These are phyloP conservation scores for Rostrohypoxylon terebratum DNA, from an alignment of 495 filamentous ascomycete genomes.

Conservation along the genomic window DNA sequence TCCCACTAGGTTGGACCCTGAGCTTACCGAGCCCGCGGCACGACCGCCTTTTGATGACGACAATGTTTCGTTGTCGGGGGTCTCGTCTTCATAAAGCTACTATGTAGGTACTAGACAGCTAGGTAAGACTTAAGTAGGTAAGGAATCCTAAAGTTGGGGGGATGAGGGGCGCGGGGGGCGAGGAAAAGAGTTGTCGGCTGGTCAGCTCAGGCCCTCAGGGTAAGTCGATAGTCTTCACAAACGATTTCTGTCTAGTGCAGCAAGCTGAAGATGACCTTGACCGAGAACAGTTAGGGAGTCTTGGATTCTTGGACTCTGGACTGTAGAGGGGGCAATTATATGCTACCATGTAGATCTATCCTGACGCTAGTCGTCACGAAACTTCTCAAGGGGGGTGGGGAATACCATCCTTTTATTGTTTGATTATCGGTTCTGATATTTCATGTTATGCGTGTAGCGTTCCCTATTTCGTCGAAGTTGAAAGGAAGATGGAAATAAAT, in stretches of 20 bases:
- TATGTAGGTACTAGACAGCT: no score
- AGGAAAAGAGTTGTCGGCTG: conserved; percentile 18
- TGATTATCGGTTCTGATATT: conserved; percentile 10
- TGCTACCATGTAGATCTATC: conserved; percentile 12
- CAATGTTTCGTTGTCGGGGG: conserved; percentile 28
- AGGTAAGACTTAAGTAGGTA: no score
- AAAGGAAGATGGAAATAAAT: neutral
- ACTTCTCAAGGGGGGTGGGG: conserved; percentile 7
- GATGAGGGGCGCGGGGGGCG: conserved; percentile 25
- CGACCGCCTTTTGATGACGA: conserved; percentile 30
- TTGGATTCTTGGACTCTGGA: conserved; percentile 3
- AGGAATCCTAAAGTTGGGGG: conserved; percentile 18
- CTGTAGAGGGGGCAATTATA: neutral
- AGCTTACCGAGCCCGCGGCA: conserved; percentile 45
- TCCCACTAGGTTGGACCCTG: conserved; percentile 40
- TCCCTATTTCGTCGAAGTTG: neutral
- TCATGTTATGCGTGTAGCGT: neutral
- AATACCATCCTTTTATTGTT: conserved; percentile 8
- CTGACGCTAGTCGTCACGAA: conserved; percentile 14
- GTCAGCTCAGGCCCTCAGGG: conserved; percentile 16
- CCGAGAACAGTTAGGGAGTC: conserved; percentile 27
- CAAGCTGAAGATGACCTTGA: conserved; percentile 36
- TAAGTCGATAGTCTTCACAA: conserved; percentile 13
- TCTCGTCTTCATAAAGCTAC: conserved; percentile 22
- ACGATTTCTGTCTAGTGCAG: conserved; percentile 27